phyloP scores from a whole-genome alignment of 805 yeast genomes.

The Suhomyces sp. region DNA sequence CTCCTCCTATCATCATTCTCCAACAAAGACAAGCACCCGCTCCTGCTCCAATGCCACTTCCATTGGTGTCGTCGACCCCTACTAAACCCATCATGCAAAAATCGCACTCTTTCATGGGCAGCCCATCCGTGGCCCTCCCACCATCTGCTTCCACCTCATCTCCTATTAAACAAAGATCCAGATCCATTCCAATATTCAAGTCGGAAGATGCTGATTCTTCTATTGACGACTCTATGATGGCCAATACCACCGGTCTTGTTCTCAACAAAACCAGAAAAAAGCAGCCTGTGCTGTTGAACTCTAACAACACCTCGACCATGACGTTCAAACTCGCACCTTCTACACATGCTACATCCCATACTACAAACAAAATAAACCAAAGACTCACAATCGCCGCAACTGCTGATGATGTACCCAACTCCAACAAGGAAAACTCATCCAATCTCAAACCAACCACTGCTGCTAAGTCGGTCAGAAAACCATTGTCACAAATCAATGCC shows the following conservation, averaged over 20 bases:
- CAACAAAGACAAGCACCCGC: constrained; percentile 24
- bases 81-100: constrained; percentile 10
- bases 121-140: constrained; percentile 3
- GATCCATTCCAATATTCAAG: constrained; percentile 7
- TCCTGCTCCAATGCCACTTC: constrained; percentile 33
- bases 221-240: constrained; percentile 14
- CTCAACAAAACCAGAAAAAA: constrained; percentile 32
- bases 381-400: constrained; percentile 23
- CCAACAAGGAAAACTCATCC: constrained; percentile 13
- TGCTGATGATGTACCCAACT: constrained; percentile 18
- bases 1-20: constrained; percentile 21
- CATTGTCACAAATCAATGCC: constrained; percentile 23
- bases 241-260: constrained; percentile 9
- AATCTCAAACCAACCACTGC: constrained; percentile 5
- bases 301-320: constrained; percentile 27
- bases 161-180: constrained; percentile 6
- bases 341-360: not conserved
- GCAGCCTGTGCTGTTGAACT: constrained; percentile 31
- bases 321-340: constrained; percentile 36
- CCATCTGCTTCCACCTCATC: constrained; percentile 1
- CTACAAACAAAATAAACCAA: constrained; percentile 21
- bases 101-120: constrained; percentile 10
- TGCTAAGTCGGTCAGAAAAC: constrained; percentile 20
- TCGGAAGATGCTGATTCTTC: constrained; percentile 14
- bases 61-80: constrained; percentile 14